Percentiles rank a stretch among this genome's conserved stretches.
These are phyloP conservation scores for Falciphora oryzae DNA, from an alignment of 2,329 filamentous ascomycete genomes.

Conservation along the genomic window DNA sequence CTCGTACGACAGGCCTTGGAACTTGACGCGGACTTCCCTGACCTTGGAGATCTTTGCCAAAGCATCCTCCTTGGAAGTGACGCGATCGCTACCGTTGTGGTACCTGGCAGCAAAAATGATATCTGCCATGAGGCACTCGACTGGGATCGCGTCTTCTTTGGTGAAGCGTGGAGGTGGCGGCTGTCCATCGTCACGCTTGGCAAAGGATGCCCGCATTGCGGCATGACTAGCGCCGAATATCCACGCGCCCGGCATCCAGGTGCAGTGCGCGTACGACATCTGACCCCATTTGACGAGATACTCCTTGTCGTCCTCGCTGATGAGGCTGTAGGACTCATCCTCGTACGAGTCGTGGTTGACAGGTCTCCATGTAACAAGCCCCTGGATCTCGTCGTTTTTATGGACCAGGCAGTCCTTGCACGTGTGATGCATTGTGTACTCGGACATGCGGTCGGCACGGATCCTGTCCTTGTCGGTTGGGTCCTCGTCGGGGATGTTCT, in stretches of 20 bases:
- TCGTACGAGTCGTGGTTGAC: constrained; percentile 49
- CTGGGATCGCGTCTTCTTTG: constrained; percentile 73
- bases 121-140: constrained; percentile 79
- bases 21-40: constrained; percentile 75
- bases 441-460: constrained; percentile 57
- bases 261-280: constrained; percentile 73
- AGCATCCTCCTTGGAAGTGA: constrained; percentile 59
- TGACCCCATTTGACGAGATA: constrained; percentile 87
- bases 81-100: constrained; percentile 26
- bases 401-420: constrained; percentile 70
- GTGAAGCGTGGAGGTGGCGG: constrained; percentile 61
- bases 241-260: constrained; percentile 89
- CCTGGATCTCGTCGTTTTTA: constrained; percentile 58
- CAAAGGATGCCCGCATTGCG: constrained; percentile 68
- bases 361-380: constrained; percentile 86
- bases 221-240: constrained; percentile 63
- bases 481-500: constrained; percentile 28
- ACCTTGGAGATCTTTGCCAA: constrained; percentile 67
- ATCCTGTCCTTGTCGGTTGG: constrained; percentile 36
- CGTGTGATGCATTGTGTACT: constrained; percentile 70
- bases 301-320: constrained; percentile 76
- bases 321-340: constrained; percentile 45
- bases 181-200: constrained; percentile 58
- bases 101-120: constrained; percentile 82
- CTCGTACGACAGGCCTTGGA: constrained; percentile 85